These are phyloP conservation scores for Rubia balearica DNA, from an alignment of 305 asterid genomes.

Conservation along the genomic window DNA sequence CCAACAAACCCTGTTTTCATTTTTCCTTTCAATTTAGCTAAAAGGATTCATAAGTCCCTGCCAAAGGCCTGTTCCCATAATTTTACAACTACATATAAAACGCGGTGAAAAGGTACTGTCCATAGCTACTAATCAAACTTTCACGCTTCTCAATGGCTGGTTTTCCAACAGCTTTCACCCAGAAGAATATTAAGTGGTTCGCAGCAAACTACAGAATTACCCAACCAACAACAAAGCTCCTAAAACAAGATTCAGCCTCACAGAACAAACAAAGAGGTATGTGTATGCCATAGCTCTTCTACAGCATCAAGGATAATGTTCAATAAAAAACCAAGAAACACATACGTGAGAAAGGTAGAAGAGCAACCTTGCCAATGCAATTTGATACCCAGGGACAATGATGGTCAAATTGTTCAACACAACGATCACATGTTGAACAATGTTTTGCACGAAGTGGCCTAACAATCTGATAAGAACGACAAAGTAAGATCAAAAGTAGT, in stretches of 20 bases:
- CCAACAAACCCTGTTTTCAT: neutral
- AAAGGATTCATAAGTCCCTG: neutral
- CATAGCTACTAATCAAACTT: neutral
- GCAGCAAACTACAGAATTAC: neutral
- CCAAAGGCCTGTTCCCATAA: neutral
- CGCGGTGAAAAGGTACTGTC: neutral
- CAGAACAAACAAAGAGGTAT: neutral
- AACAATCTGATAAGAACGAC: constrained; percentile 58
- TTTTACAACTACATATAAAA: neutral
- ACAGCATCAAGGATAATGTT: constrained; percentile 11
- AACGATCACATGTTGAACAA: constrained; percentile 95
- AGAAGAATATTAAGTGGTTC: neutral
- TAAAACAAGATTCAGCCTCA: neutral
- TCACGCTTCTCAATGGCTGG: neutral
- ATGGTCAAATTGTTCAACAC: constrained; percentile 99
- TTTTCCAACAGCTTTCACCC: neutral
- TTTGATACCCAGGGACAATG: constrained; percentile 99
- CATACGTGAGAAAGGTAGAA: constrained; percentile 6
- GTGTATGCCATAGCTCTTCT: neutral
- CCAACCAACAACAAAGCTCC: neutral
- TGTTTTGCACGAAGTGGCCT: constrained; percentile 99
- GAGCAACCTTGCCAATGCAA: constrained; percentile 92
- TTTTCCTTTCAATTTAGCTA: neutral
- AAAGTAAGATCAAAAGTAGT: constrained; percentile 8
- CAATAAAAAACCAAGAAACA: neutral